Evolutionary conservation across 78 protist species (phyloP), one percentile per base, ranked within the genome.

Genomic region (Dictyostelium firmibasis): DNA sequence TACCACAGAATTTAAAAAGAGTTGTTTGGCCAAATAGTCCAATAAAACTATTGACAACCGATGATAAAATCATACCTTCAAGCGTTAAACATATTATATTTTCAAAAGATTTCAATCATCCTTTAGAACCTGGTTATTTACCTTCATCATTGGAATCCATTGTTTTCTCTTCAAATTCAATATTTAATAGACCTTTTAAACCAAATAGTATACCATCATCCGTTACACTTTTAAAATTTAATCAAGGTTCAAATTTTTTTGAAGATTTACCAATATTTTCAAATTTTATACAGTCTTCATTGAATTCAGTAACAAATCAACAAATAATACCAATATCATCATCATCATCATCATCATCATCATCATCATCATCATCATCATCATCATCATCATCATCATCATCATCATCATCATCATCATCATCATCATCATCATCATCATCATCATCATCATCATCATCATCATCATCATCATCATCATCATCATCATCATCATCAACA

Each of bases 31-130:
- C 67, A 57, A 57, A 57, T 57, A 57, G 67, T 57, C 67, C 67
- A 16, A 57, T 57, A 16, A 57, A 57, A 57, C 20, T 57, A 57
- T 57, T 57, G 23, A 50, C 20, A 23, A 77, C 27, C 20, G 67
- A 57, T 20, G 67, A 57, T 0, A 57, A 57, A 20, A 57, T 57
- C 20, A 79, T 79, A 43, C 85, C 85, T 11, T 13, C 47, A 44
- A 27, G 72, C 9, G 85, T 79, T 10, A 41, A 79, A 57, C 85
- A 79, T 47, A 79, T 79, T 29, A 47, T 62, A 47, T 79, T 79
- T 9, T 53, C 67, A 41, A 79, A 79, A 57, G 31, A 44, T 9
- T 67, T 67, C 11, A 67, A 67, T 27, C 75, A 67, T 27, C 35
- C 75, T 27, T 67, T 67, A 27, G 75, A 27, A 11, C 38, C 35